These are phyloP conservation scores for Rutstroemia sp. DNA, from an alignment of 2,329 filamentous ascomycete species.

Conservation along the genomic window DNA sequence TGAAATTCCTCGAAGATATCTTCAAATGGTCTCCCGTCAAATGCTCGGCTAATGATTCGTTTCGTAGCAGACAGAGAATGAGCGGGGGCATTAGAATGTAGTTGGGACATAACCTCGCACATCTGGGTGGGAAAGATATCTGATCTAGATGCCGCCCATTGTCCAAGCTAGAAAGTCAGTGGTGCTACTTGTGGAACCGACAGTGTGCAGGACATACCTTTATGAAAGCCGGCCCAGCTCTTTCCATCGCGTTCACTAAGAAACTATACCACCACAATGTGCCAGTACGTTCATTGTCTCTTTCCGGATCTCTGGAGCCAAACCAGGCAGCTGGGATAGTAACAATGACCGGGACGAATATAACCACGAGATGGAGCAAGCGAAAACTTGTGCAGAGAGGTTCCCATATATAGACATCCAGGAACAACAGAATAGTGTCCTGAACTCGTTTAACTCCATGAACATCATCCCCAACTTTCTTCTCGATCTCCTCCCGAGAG, in stretches of 20 bases:
- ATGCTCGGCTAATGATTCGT: constrained; percentile 71
- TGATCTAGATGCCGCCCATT: constrained; percentile 94
- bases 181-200: background rate
- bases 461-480: constrained; percentile 56
- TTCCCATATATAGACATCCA: constrained; percentile 73
- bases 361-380: constrained; percentile 78
- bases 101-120: constrained; percentile 86
- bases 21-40: constrained; percentile 70
- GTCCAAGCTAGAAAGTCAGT: constrained; percentile 58
- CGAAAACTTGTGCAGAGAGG: constrained; percentile 78
- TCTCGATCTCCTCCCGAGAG: constrained; percentile 70
- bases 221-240: constrained; percentile 91
- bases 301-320: constrained; percentile 53
- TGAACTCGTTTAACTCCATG: constrained; percentile 50
- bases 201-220: constrained; percentile 53
- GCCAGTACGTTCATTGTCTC: constrained; percentile 69
- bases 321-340: constrained; percentile 77
- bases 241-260: constrained; percentile 82
- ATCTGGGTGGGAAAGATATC: constrained; percentile 94
- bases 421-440: constrained; percentile 53
- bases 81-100: constrained; percentile 90
- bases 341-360: constrained; percentile 85
- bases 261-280: constrained; percentile 94
- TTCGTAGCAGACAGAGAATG: constrained; percentile 79
- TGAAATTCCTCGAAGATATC: constrained; percentile 97